These are phyloP conservation scores for Platismatia glauca DNA, from an alignment of 495 filamentous ascomycete genomes.

Conservation along the genomic window DNA sequence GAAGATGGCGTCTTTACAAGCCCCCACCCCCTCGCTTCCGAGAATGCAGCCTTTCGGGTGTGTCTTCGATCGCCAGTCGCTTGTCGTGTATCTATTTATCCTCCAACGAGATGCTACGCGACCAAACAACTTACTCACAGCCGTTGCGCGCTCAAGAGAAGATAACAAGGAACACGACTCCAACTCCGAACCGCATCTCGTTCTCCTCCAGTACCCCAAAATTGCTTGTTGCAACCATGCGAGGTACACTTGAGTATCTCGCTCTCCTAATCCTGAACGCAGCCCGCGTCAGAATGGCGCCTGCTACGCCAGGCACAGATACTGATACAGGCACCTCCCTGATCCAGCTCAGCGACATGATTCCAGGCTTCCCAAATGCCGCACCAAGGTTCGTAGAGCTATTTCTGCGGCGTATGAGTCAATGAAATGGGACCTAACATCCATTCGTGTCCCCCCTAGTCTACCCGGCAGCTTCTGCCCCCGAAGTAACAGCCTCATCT, in stretches of 20 bases:
- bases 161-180: neutral
- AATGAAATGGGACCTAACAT: neutral
- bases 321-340: neutral
- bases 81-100: neutral
- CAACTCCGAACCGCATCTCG: neutral
- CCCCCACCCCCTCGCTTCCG: no score
- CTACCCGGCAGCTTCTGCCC: neutral
- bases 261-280: neutral
- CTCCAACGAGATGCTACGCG: neutral
- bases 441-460: neutral
- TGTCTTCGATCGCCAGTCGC: neutral
- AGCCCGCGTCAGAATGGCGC: neutral
- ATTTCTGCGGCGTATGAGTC: neutral
- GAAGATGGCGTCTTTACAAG: no score
- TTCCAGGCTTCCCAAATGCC: neutral
- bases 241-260: neutral
- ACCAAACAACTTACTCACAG: neutral
- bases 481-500: neutral
- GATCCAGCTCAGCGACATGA: neutral
- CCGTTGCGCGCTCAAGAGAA: neutral
- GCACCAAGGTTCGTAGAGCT: neutral
- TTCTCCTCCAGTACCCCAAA: neutral
- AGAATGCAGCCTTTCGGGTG: neutral
- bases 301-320: neutral
- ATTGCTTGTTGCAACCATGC: no score